Conservation (phyloP, 805 yeast genomes). For the Hanseniaspora lindneri region DNA sequence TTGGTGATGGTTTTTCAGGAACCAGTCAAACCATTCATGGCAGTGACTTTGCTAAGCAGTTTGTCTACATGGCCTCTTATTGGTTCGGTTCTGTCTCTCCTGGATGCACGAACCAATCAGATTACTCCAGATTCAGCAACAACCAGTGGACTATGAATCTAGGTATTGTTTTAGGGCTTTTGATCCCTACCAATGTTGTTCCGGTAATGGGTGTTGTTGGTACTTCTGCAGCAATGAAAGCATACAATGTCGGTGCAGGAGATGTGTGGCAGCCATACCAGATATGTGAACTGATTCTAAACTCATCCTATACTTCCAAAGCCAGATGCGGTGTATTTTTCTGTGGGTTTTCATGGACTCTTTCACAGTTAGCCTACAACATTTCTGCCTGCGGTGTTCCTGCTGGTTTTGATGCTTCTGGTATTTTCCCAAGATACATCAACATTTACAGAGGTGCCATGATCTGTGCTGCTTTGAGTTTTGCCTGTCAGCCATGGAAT, state of each 20-base stretch:
- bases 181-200: conserved; percentile 33
- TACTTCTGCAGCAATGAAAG: conserved; percentile 30
- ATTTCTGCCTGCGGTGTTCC: conserved; percentile 32
- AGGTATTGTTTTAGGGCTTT: conserved; percentile 29
- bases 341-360: conserved; percentile 31
- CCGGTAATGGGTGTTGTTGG: conserved; percentile 36
- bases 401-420: conserved; percentile 37
- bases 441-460: conserved; percentile 34
- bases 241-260: conserved; percentile 25
- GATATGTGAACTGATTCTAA: conserved; percentile 26
- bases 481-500: conserved; percentile 33
- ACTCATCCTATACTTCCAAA: conserved; percentile 27
- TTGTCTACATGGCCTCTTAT: conserved; percentile 34
- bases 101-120: conserved; percentile 33
- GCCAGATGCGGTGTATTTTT: conserved; percentile 34
- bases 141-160: conserved; percentile 25
- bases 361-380: conserved; percentile 33
- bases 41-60: conserved; percentile 33
- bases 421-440: conserved; percentile 32
- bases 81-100: conserved; percentile 36
- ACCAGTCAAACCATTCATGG: conserved; percentile 27
- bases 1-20: conserved; percentile 28
- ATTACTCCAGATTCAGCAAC: conserved; percentile 33
- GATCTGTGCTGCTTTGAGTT: conserved; percentile 29
- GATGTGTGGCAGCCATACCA: conserved; percentile 32